A percentile compares a stretch with the other conserved stretches of the same genome.
These are phyloP conservation scores for Cordyceps javanica DNA, from an alignment of 2,329 filamentous ascomycete genomes.

Conservation along the genomic window DNA sequence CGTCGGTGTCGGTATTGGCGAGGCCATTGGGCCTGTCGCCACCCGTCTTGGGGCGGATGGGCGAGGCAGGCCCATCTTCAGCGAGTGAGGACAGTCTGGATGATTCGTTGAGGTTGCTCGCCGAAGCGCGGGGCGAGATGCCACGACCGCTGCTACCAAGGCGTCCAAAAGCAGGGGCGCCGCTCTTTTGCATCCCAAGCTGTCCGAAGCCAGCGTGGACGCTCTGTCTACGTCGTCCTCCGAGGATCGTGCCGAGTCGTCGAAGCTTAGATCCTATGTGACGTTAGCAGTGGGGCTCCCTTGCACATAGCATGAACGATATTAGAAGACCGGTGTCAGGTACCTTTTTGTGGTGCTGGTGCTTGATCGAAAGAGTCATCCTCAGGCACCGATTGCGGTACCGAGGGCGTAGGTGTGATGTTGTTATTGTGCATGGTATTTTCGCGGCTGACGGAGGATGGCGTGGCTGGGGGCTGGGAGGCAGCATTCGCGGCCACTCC, in stretches of 20 bases:
- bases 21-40: constrained; percentile 6
- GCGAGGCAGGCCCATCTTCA: constrained; percentile 40
- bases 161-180: constrained; percentile 50
- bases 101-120: constrained; percentile 51
- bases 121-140: constrained; percentile 53
- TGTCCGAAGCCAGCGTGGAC: constrained; percentile 56
- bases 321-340: background rate
- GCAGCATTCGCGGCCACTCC: constrained; percentile 16
- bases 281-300: constrained; percentile 19
- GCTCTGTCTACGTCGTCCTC: constrained; percentile 57
- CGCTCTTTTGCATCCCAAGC: constrained; percentile 48
- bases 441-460: background rate
- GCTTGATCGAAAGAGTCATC: constrained; percentile 26
- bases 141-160: constrained; percentile 53
- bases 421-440: constrained; percentile 5
- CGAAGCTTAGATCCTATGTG: constrained; percentile 50
- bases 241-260: constrained; percentile 63
- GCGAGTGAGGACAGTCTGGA: constrained; percentile 50
- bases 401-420: constrained; percentile 6
- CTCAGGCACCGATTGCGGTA: constrained; percentile 18
- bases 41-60: constrained; percentile 10
- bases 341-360: constrained; percentile 10
- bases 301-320: background rate
- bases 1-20: background rate
- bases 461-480: background rate